These are phyloP conservation scores for Tetradesmus obliquus DNA, from an alignment of 139 green algal species.

Conservation along the genomic window DNA sequence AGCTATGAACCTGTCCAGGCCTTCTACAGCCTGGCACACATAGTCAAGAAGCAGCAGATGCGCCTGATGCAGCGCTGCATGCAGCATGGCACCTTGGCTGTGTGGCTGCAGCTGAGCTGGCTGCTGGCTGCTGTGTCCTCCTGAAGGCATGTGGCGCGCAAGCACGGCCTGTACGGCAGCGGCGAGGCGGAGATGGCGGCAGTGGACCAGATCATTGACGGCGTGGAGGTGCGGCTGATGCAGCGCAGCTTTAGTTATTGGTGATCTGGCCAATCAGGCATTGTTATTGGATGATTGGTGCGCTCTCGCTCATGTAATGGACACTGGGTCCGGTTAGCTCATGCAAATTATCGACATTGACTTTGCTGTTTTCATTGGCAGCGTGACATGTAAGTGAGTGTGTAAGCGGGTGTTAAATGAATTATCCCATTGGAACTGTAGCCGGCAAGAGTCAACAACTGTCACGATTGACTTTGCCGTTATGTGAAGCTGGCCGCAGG, in stretches of 20 bases:
- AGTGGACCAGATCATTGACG: constrained; percentile 64
- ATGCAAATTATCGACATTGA: too few relatives aligned
- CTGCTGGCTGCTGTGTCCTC: not conserved
- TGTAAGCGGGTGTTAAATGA: too few relatives aligned
- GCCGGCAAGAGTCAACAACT: too few relatives aligned
- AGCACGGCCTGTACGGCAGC: constrained; percentile 59
- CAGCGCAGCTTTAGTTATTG: not conserved
- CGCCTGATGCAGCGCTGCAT: not conserved
- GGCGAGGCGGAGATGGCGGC: constrained; percentile 45
- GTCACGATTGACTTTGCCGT: too few relatives aligned
- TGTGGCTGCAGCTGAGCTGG: not conserved
- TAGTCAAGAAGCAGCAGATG: not conserved
- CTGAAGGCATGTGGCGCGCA: constrained; percentile 46
- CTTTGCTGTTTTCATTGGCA: too few relatives aligned
- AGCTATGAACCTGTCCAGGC: too few relatives aligned
- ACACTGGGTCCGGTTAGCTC: not conserved
- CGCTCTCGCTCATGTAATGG: not conserved
- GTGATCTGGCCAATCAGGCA: not conserved
- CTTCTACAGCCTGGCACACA: too few relatives aligned
- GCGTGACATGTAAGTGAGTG: too few relatives aligned
- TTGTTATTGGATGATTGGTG: not conserved
- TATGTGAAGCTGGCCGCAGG: too few relatives aligned
- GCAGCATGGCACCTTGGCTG: not conserved
- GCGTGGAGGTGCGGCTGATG: constrained; percentile 28
- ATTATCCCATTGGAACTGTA: too few relatives aligned